Evolutionary conservation across 31 red algal species (phyloP), one percentile per base, ranked within the genome.

Genomic region (Porphyra umbilicalis): DNA sequence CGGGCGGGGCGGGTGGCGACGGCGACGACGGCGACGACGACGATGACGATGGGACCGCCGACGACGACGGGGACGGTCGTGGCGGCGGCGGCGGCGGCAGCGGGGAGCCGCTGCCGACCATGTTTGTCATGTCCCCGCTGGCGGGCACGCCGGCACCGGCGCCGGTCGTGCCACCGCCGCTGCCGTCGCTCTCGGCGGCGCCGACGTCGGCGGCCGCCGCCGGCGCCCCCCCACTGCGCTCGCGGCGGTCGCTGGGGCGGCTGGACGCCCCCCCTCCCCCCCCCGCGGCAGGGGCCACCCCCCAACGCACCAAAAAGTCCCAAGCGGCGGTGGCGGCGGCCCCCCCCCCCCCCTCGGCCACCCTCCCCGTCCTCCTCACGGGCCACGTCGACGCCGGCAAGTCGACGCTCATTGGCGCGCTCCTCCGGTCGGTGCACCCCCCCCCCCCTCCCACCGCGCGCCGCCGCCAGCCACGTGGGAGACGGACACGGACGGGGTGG

Each of bases 401-500:
- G 35, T 79, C 76, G 14, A 88, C 86, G 8, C 78, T 88, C 35
- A 77, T 88, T 32, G 86, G 80, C 35, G 81, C 40, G 15, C 29
- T 83, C 15, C 35, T 88, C 13, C 39, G 77, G n/a, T 34, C 76
- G 42, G 77, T 33, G 35, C 76, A 35, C 34, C 35, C 76, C 10
- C 32, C 76, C 8, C 76, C 4, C 57, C 57, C 0, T 71, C 57
- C 57, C 57, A 71, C 57, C 13, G 57, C 13, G 76, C 76, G 30
- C 76, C 32, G 4, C 34, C 76, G 16, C 76, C 32, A 7, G 76
- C 34, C 13, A 78, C 97, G 20, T 99, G 97, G 97, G 86, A 81
- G 14, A 84, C 90, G 9, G 97, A 99, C 82, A 88, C 90, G 79
- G 90, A 95, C 77, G 40, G 29, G 10, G 91, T 84, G 29, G 97